Percentiles rank a stretch among this genome's conserved stretches.
These are phyloP conservation scores for Eucalyptus curtisii DNA, from an alignment of 345 rosid genomes.

Conservation along the genomic window DNA sequence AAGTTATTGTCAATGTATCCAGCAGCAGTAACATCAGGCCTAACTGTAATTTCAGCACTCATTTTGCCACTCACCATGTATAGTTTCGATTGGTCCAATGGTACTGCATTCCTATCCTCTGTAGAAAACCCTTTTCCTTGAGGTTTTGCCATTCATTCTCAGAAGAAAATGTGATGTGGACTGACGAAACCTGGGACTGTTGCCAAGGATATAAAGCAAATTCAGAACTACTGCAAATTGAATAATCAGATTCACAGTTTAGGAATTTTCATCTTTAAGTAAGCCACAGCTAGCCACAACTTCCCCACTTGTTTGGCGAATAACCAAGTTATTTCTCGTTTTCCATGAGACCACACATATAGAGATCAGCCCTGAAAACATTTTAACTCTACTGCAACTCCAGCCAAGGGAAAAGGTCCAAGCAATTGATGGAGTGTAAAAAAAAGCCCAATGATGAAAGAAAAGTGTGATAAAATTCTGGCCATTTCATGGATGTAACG, in stretches of 20 bases:
- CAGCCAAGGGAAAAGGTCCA: neutral
- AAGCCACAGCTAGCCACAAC: neutral
- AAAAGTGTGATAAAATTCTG: neutral
- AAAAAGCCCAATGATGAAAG: neutral
- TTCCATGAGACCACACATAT: neutral
- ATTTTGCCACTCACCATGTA: slow-evolving; percentile 33
- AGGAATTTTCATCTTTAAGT: neutral
- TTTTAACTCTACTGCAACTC: neutral
- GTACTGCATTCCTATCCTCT: slow-evolving; percentile 91
- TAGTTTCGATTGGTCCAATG: slow-evolving; percentile 90
- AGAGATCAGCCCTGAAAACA: neutral
- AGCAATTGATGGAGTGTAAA: neutral
- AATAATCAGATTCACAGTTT: neutral
- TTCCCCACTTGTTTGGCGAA: neutral
- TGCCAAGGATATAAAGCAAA: neutral
- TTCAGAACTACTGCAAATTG: neutral
- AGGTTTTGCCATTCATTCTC: slow-evolving; percentile 67
- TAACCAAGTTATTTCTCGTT: neutral
- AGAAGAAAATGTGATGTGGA: slow-evolving; percentile 79
- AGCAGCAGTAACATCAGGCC: neutral
- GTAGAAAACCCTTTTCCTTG: slow-evolving; percentile 63
- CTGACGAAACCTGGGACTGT: slow-evolving; percentile 74
- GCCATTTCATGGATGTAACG: neutral
- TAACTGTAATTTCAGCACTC: neutral
- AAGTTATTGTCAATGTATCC: neutral